Conservation (phyloP, 495 filamentous ascomycete species). For the Margaritispora aquatica region DNA sequence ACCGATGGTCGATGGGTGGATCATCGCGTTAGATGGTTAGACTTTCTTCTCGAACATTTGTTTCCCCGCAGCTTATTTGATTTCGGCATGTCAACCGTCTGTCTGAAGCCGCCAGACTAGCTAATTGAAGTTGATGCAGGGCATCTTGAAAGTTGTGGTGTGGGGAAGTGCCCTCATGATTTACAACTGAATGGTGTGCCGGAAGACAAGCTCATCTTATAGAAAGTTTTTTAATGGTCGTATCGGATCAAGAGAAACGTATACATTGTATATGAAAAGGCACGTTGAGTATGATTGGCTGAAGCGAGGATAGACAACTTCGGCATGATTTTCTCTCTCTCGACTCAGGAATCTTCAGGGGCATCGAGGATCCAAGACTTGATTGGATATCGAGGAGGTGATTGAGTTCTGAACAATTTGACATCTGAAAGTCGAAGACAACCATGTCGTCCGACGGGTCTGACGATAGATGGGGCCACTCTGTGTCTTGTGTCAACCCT, state of each 20-base stretch:
- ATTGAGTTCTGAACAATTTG: not conserved
- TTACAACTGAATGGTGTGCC: not conserved
- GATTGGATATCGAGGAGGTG: not conserved
- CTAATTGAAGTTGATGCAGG: not conserved
- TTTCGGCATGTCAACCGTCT: not conserved
- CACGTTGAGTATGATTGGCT: not conserved
- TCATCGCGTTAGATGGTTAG: not conserved
- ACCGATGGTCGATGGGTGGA: not conserved
- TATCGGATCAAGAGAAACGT: not conserved
- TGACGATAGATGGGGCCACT: not conserved
- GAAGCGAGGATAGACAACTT: not conserved
- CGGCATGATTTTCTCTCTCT: not conserved
- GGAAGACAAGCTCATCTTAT: not conserved
- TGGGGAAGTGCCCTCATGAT: not conserved
- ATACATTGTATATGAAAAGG: not conserved
- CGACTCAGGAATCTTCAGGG: conserved; percentile 3
- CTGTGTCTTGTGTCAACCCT: not conserved
- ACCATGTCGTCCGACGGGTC: conserved; percentile 9
- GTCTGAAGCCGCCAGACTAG: not conserved
- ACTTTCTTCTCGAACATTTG: conserved; percentile 1
- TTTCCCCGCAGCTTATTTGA: conserved; percentile 7
- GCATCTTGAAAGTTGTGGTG: not conserved
- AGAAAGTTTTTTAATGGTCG: not conserved
- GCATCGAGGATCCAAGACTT: not conserved
- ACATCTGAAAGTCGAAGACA: not conserved